Evolutionary conservation across 1,139 yeast species (phyloP), one percentile per base, ranked within the genome.

Genomic region (Debaryomyces subglobosus): DNA sequence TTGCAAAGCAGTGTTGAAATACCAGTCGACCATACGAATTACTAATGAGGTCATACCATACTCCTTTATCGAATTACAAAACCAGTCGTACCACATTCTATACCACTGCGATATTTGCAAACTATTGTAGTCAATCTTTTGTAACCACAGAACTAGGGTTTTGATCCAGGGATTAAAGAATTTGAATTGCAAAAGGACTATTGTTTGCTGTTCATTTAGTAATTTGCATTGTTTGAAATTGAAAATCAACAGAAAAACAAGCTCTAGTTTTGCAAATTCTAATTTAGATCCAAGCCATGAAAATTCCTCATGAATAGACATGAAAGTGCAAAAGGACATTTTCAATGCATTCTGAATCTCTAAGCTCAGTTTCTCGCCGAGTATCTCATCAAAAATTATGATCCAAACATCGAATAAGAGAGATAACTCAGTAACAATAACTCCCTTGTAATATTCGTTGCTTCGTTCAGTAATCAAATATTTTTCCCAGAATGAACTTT

Each of bases 101-200:
- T 50, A 60, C 56, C 57, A 56, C 8, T 32, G 23, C 4, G 50
- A 41, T 4, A 51, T 35, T 9, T 49, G 41, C 23, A 44, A 21
- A 21, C 33, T 10, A 49, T 36, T 42, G 21, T 41, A 32, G 36
- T 29, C 32, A 7, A n/a, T 13, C 10, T n/a, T 21, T 18, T 35
- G 38, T 15, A 43, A 27, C 41, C 42, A 36, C 6, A 45, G 41
- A 3, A 43, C 24, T 23, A 54, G 34, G 12, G 40, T 43, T 24
- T 48, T 39, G 15, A 59, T 46, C 68, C 64, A 60, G 12, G 68
- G 69, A 51, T 72, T 73, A 49, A 72, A 68, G 9, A 69, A 25
- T 13, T 53, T 57, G 46, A 70, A 70, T 48, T 71, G 74, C n/a
- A 68, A 33, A 3, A 68, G 47, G 2, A 53, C 40, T 8, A 52